Conservation (phyloP, 805 yeast species). For the Jamesozyma spencerorum region DNA sequence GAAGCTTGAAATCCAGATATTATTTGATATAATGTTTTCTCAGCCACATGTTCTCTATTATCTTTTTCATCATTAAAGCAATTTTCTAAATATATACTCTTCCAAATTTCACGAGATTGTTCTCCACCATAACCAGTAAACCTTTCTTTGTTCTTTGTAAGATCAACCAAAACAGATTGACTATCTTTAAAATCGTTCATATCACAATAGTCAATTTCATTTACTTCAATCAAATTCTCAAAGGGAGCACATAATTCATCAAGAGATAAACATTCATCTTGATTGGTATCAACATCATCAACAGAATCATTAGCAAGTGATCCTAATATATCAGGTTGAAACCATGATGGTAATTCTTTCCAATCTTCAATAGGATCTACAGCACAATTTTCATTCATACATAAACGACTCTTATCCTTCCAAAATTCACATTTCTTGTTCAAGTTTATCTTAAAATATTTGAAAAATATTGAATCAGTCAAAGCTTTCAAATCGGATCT, state of each 20-base stretch:
- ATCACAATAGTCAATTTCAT: slow-evolving; percentile 59
- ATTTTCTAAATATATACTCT: slow-evolving; percentile 80
- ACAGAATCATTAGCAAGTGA: slow-evolving; percentile 26
- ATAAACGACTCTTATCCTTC: slow-evolving; percentile 57
- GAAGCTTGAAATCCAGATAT: slow-evolving; percentile 91
- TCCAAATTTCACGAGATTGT: slow-evolving; percentile 86
- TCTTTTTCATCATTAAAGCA: slow-evolving; percentile 48
- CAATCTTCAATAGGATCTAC: slow-evolving; percentile 75
- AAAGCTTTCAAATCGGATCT: slow-evolving; percentile 46
- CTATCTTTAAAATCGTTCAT: slow-evolving; percentile 48
- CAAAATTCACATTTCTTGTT: slow-evolving; percentile 78
- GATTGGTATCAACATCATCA: slow-evolving; percentile 22
- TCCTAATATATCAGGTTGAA: slow-evolving; percentile 61
- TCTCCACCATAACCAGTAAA: slow-evolving; percentile 92
- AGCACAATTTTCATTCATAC: slow-evolving; percentile 78
- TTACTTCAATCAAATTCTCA: slow-evolving; percentile 11
- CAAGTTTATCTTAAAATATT: slow-evolving; percentile 73
- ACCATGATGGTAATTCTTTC: slow-evolving; percentile 56
- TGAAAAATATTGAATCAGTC: slow-evolving; percentile 68
- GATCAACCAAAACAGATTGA: slow-evolving; percentile 71
- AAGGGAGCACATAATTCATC: slow-evolving; percentile 30
- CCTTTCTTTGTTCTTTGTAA: slow-evolving; percentile 83
- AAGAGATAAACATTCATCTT: slow-evolving; percentile 28
- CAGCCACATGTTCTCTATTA: slow-evolving; percentile 62
- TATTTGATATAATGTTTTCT: slow-evolving; percentile 74